Percentiles rank a stretch among this genome's conserved stretches.
phyloP scores from a whole-genome alignment of 2,329 filamentous ascomycete species.

The Cryphonectria naterciae region DNA sequence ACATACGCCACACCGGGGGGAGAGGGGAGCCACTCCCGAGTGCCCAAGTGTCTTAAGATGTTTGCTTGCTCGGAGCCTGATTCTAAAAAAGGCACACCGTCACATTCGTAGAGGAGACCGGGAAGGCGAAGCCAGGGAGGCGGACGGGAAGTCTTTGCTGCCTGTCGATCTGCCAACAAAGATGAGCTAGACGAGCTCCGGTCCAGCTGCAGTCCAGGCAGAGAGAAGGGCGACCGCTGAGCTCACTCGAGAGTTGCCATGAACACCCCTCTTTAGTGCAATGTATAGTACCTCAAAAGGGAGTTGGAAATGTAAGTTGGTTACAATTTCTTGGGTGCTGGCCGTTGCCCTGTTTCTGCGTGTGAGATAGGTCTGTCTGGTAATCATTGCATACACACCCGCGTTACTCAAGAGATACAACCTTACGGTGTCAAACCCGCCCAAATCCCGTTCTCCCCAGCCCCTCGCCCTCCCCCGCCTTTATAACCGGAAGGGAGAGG shows the following conservation, averaged over 20 bases:
- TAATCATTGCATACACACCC: neutral
- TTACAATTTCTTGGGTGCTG: neutral
- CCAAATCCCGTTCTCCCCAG: no score
- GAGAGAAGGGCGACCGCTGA: neutral
- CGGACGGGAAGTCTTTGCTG: neutral
- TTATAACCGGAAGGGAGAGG: no score
- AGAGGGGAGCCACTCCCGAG: no score
- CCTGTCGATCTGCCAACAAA: neutral
- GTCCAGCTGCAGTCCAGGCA: neutral
- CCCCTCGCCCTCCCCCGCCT: no score
- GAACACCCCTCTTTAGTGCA: no score
- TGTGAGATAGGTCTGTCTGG: neutral
- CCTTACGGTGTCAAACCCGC: neutral
- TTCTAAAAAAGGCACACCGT: neutral
- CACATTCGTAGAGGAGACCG: neutral
- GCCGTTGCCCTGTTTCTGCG: neutral
- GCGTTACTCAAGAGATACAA: neutral
- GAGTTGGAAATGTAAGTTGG: neutral
- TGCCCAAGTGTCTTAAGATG: neutral
- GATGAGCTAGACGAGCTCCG: no score
- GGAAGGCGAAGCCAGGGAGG: neutral
- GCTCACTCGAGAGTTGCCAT: neutral
- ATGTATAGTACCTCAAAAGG: neutral
- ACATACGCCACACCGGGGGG: no score
- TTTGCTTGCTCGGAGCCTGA: neutral